phyloP scores from a whole-genome alignment of 1,284 basidiomycete genomes.

The Trametes hirsuta region DNA sequence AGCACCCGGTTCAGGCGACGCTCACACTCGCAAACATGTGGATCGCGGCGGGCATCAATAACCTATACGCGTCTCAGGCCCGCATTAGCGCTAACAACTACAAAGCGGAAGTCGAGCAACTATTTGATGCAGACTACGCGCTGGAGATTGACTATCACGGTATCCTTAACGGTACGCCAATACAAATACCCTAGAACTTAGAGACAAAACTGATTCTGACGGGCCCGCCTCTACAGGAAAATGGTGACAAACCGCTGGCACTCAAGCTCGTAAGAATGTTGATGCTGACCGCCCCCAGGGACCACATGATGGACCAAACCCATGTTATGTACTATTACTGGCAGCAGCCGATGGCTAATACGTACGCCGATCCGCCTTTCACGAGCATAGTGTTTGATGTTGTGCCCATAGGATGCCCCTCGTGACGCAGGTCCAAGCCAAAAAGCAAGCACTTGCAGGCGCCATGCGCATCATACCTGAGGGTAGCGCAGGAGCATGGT shows the following conservation, averaged over 20 bases:
- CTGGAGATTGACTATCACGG: conserved; percentile 61
- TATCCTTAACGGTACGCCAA: conserved; percentile 53
- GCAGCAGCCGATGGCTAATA: conserved; percentile 69
- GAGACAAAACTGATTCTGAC: background rate
- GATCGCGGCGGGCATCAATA: conserved; percentile 61
- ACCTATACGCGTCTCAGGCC: conserved; percentile 65
- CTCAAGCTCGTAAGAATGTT: background rate
- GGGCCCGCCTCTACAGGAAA: conserved; percentile 42
- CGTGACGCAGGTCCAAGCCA: conserved; percentile 56
- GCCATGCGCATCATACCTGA: conserved; percentile 66
- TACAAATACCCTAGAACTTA: too few species aligned
- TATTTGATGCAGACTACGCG: conserved; percentile 63
- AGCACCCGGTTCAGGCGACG: conserved; percentile 63
- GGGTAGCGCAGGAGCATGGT: conserved; percentile 62
- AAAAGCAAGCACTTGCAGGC: conserved; percentile 59
- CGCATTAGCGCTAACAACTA: conserved; percentile 61
- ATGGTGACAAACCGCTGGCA: conserved; percentile 39
- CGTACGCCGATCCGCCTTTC: conserved; percentile 39
- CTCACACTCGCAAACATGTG: conserved; percentile 60
- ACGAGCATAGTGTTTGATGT: background rate
- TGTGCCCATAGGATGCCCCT: conserved; percentile 51
- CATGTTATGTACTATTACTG: conserved; percentile 70
- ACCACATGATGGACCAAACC: conserved; percentile 70
- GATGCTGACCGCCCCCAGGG: conserved; percentile 17
- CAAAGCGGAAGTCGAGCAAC: conserved; percentile 55